Base-by-base conservation (phyloP, 139 green algal genomes). In the Coccomyxa sp. region DNA sequence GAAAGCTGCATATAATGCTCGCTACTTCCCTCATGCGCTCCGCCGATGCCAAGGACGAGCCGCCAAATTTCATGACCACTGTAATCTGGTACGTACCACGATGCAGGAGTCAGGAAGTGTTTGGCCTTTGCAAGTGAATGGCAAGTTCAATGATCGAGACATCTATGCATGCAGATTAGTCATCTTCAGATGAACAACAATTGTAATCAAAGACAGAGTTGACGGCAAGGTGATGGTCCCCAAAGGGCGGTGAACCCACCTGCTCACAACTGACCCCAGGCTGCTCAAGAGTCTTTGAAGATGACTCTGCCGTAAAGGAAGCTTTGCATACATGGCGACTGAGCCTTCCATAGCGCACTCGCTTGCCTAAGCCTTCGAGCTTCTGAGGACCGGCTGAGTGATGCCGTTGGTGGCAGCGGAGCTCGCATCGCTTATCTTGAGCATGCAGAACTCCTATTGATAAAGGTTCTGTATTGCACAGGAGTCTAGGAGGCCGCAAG, bases 31-130 rank as follows among this genome's bases (percentile, higher is more conserved):
- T 57, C 94, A 98, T 98, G 82, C 97, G 91, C 80, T 96, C 94
- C 0, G 96, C 95, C 80, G 92, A 91, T 12, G 95, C 94, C 18
- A 99, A 94, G 15, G 94, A 98, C 0, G 95, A 98, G 12, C 97
- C 97, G 0, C 97, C 97, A 90, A 99, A 99, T 89, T 99, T 99
- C 90, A 97, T 96, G 0, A 98, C 93, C 0, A 97, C 89, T 32
- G 93, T 92, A 28, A 94, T 82, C 91, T 94, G 63, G 1, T 25
- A 71, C 7, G 21, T 25, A 1, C 21, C 18, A 71, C 18, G 18
- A 71, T 3, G 1, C 18, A 21, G 21, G 7, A 71, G 63, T 4
- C 63, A 71, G 18, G 63, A 11, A 71, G 63, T 9, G 21, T 71
- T 71, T 25, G 10, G 63, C 18, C 63, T 28, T 21, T 71, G 9